Evolutionary conservation across 495 filamentous ascomycete genomes (phyloP).

Genomic region (Aspergillus heteromorphus): DNA sequence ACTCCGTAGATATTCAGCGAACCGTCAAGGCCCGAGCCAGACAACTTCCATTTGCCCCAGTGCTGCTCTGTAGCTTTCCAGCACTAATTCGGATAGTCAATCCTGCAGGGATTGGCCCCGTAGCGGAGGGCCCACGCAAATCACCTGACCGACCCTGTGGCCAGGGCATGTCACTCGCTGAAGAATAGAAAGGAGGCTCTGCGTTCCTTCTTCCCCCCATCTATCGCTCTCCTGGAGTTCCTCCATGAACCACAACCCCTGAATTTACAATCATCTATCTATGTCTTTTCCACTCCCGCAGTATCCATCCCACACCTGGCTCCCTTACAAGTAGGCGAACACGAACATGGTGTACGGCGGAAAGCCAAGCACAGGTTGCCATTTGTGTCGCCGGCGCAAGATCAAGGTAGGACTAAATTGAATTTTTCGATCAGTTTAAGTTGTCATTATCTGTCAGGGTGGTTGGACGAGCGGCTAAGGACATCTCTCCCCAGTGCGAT

Average conservation of each 20-base stretch:
- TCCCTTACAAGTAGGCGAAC: slow-evolving; percentile 10
- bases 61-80: no score
- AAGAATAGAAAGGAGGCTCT: no score
- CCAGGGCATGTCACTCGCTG: no score
- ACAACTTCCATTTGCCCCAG: no score
- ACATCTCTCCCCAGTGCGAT: slow-evolving; percentile 35
- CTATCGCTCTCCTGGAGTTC: no score
- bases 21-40: no score
- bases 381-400: slow-evolving; percentile 44
- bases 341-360: slow-evolving; percentile 45
- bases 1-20: neutral
- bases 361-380: slow-evolving; percentile 43
- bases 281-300: neutral
- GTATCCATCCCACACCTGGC: neutral
- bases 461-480: slow-evolving; percentile 11
- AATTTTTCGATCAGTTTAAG: no score
- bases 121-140: no score
- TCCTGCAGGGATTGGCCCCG: no score
- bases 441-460: neutral
- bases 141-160: neutral
- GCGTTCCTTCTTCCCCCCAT: neutral
- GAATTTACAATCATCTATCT: no score
- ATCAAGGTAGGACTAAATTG: slow-evolving; percentile 41
- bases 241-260: no score
- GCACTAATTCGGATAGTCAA: no score